Conservation (phyloP, 2,329 filamentous ascomycete genomes). For the Alternaria sp. region DNA sequence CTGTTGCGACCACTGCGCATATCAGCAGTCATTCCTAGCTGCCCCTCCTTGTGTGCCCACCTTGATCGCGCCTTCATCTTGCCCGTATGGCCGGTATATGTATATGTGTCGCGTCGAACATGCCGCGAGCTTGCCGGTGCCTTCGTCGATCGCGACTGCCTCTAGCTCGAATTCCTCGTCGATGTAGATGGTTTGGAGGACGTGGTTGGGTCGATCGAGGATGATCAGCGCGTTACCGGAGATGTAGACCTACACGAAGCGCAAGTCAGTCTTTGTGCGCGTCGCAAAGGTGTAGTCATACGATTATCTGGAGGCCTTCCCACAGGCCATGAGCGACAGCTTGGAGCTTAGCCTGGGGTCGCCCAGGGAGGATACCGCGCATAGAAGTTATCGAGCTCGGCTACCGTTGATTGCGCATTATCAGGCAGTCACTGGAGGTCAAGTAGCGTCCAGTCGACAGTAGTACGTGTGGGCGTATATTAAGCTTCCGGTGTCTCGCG, state of each 20-base stretch:
- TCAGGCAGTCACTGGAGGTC: background rate
- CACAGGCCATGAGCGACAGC: constrained; percentile 76
- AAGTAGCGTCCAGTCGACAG: background rate
- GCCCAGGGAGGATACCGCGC: constrained; percentile 80
- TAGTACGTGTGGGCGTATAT: background rate
- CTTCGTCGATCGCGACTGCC: constrained; percentile 80
- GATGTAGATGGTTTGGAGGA: constrained; percentile 91
- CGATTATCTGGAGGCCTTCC: constrained; percentile 74
- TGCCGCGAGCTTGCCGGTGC: constrained; percentile 82
- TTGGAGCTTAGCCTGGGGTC: constrained; percentile 78
- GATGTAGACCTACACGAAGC: constrained; percentile 73
- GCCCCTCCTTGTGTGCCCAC: constrained; percentile 54
- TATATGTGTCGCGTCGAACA: constrained; percentile 71
- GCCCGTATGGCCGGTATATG: constrained; percentile 77
- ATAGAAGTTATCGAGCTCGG: constrained; percentile 52
- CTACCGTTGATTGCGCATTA: constrained; percentile 27
- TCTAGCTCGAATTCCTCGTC: constrained; percentile 73
- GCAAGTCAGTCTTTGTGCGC: constrained; percentile 12
- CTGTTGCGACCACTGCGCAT: constrained; percentile 65
- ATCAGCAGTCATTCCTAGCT: constrained; percentile 29
- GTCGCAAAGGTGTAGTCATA: constrained; percentile 51
- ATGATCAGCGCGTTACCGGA: constrained; percentile 88
- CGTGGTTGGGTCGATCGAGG: constrained; percentile 72
- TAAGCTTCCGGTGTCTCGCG: constrained; percentile 7
- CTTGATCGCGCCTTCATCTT: constrained; percentile 74